Evolutionary conservation across 305 asterid species (phyloP).

Genomic region (Fraxinus floribunda): DNA sequence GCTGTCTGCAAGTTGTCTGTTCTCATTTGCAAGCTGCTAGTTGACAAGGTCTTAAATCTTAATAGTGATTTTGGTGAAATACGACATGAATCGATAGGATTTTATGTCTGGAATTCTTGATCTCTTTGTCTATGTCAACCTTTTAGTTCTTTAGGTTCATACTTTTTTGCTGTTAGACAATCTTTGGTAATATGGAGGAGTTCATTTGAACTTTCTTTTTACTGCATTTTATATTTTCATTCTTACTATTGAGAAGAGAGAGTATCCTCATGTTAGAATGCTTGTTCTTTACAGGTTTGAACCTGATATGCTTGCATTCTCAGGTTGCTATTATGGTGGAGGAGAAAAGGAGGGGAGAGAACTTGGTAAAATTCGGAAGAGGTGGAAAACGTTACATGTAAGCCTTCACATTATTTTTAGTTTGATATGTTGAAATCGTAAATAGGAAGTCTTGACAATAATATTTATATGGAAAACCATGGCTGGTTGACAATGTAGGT

Average conservation of each 20-base stretch:
- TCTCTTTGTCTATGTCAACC: not conserved
- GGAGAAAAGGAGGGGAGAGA: slow-evolving; percentile 90
- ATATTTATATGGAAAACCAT: not conserved
- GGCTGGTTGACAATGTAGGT: not conserved
- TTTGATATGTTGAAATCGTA: not conserved
- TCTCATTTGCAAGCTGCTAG: not conserved
- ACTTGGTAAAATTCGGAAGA: slow-evolving; percentile 75
- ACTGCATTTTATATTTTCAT: slow-evolving; percentile 6
- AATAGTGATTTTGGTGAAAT: not conserved
- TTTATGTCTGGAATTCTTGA: not conserved
- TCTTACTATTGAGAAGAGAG: slow-evolving; percentile 14
- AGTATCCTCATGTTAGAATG: slow-evolving; percentile 13
- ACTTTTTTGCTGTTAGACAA: not conserved
- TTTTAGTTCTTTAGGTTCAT: not conserved
- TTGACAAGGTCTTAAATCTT: not conserved
- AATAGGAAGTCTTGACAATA: not conserved
- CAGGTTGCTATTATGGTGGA: slow-evolving; percentile 98
- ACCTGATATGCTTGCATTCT: slow-evolving; percentile 99
- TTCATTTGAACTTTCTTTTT: slow-evolving; percentile 8
- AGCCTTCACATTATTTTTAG: not conserved
- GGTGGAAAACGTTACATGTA: slow-evolving; percentile 94
- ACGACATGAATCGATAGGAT: not conserved
- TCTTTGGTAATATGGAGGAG: not conserved
- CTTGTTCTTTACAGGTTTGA: slow-evolving; percentile 64
- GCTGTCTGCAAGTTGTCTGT: not conserved